Base-by-base conservation (phyloP, 441 rosid genomes). In the Dalechampia spathulata region DNA sequence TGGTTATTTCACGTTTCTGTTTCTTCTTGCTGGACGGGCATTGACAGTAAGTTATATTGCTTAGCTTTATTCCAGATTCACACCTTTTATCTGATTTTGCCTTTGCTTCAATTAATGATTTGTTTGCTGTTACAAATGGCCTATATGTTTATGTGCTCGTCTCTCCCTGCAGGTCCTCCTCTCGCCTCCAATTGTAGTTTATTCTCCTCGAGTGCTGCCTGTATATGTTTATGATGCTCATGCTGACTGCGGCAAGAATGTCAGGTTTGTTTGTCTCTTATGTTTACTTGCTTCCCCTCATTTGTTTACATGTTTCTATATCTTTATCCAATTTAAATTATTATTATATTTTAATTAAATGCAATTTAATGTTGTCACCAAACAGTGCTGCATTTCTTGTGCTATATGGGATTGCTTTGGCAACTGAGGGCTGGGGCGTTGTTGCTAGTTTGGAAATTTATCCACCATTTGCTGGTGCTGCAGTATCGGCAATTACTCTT, bases 381-480 rank as follows among this genome's bases (percentile, higher is more conserved):
- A 45, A 61, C 87, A 91, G 99, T 69, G 94, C 78, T 58, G 96
- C 99, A 56, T 95, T 95, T 83, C 96, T 95, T 55, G 74, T 95
- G 78, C 90, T 95, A 52, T 95, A 92, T 76, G 99, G 98, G 72
- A 80, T 95, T 72, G 99, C 99, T 27, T 80, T 95, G 78, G 98
- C 99, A 68, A 92, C 81, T 58, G 99, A 95, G 72, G 99, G 97
- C 62, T 95, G 99, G 99, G 99, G 99, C 52, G 99, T 95, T 34
- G 96, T 95, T 66, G 99, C 99, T 61, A 95, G 99, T 80, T 86
- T 95, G 80, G 81, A 70, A 65, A 89, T 95, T 62, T 87, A 89
- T 78, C 99, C 99, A 48, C 99, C 99, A 16, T 95, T 89, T 75
- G 99, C 98, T 70, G 99, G 99, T 70, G 97, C 99, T 72, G 97